Evolutionary conservation across 805 yeast genomes (phyloP).

Genomic region (Gaillardinia entomophila): DNA sequence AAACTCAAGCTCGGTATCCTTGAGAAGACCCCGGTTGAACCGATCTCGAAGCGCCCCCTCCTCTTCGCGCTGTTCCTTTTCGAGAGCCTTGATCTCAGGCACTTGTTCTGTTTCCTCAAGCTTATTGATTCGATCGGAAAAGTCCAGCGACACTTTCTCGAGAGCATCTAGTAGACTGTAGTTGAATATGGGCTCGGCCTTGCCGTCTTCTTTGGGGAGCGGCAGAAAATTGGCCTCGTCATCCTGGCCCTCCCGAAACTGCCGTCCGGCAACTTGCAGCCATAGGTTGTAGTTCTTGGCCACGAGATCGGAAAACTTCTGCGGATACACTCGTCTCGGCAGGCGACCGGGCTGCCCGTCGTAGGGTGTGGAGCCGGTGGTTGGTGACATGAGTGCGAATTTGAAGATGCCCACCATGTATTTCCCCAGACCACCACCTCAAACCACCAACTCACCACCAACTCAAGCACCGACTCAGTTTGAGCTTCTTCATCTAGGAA

Average conservation of each 20-base stretch:
- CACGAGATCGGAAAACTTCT: conserved; percentile 24
- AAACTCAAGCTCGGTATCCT: conserved; percentile 23
- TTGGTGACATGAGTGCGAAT: too few species aligned
- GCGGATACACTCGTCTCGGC: conserved; percentile 12
- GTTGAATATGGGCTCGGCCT: conserved; percentile 13
- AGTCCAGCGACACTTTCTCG: conserved; percentile 20
- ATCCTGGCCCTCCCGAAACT: conserved; percentile 9
- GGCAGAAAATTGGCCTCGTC: conserved; percentile 21
- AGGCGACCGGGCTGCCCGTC: too few species aligned
- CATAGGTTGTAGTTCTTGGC: conserved; percentile 33
- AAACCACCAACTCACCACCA: too few species aligned
- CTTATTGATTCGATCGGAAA: conserved; percentile 7
- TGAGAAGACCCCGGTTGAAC: conserved; percentile 9
- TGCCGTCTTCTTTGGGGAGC: conserved; percentile 17
- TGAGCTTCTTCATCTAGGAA: too few species aligned
- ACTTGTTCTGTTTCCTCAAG: conserved; percentile 6
- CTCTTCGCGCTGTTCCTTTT: neutral
- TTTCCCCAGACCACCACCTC: too few species aligned
- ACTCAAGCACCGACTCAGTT: too few species aligned
- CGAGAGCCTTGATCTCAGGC: conserved; percentile 4
- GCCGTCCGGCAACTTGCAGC: conserved; percentile 27
- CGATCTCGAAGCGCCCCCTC: too few species aligned
- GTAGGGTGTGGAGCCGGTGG: too few species aligned
- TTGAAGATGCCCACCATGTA: too few species aligned
- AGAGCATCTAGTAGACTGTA: conserved; percentile 25